These are phyloP conservation scores for Nephelium lappaceum DNA, from an alignment of 345 rosid genomes.

Conservation along the genomic window DNA sequence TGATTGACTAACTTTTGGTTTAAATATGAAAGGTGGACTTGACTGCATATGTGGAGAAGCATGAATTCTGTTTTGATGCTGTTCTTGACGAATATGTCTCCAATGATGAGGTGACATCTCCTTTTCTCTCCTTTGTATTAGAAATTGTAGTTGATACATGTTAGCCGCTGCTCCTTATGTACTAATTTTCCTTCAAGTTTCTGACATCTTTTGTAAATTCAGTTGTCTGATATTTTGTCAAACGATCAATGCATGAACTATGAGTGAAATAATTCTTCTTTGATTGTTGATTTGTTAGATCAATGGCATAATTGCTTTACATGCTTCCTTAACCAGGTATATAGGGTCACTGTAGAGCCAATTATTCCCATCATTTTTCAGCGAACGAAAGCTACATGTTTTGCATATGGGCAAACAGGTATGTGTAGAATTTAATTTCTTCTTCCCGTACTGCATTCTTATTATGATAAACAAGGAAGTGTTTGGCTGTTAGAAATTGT, in stretches of 20 bases:
- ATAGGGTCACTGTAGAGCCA: conserved; percentile 87
- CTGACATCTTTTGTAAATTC: neutral
- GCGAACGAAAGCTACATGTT: conserved; percentile 98
- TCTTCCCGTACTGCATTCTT: neutral
- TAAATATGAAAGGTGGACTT: conserved; percentile 84
- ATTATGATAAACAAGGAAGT: neutral
- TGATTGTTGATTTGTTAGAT: conserved; percentile 13
- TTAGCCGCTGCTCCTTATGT: neutral
- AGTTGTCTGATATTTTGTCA: neutral
- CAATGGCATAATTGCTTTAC: conserved; percentile 20
- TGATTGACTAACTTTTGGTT: conserved; percentile 26
- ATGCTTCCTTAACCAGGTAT: conserved; percentile 58
- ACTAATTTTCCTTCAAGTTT: neutral
- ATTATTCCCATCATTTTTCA: conserved; percentile 90
- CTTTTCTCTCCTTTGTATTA: neutral
- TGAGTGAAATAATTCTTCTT: neutral
- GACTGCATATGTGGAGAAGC: conserved; percentile 98
- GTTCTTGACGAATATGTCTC: conserved; percentile 82
- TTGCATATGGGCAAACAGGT: conserved; percentile 99
- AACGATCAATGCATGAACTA: neutral
- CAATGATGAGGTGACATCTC: conserved; percentile 80
- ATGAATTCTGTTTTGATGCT: conserved; percentile 98
- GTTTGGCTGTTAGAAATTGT: neutral
- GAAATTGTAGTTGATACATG: conserved; percentile 1
- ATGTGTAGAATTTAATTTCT: conserved; percentile 12